These are phyloP conservation scores for Ampelocalamus luodianensis DNA, from an alignment of 176 grass and related monocot species.

Conservation along the genomic window DNA sequence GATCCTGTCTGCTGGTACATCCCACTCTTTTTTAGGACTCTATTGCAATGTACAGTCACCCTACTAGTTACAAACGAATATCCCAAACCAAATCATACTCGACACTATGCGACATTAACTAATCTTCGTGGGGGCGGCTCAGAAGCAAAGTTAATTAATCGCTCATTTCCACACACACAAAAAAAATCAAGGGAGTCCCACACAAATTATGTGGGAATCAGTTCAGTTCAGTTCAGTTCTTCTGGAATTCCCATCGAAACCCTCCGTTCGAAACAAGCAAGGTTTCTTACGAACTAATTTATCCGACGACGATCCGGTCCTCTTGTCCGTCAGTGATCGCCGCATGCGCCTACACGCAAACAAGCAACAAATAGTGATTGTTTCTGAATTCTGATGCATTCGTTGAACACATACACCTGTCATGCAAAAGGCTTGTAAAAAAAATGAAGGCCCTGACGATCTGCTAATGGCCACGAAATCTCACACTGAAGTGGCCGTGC, in stretches of 20 bases:
- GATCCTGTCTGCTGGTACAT: too few relatives aligned
- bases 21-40: too few relatives aligned
- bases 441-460: background rate
- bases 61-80: conserved; percentile 22
- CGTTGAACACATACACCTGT: background rate
- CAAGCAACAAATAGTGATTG: too few relatives aligned
- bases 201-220: background rate
- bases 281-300: too few relatives aligned
- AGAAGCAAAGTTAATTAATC: background rate
- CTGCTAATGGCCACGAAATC: conserved; percentile 3
- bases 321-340: too few relatives aligned
- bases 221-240: background rate
- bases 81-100: background rate
- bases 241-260: too few relatives aligned
- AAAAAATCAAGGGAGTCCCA: background rate
- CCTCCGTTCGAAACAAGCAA: too few relatives aligned
- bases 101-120: background rate
- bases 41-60: too few relatives aligned
- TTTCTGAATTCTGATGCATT: background rate
- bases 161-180: background rate
- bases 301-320: too few relatives aligned
- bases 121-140: too few relatives aligned
- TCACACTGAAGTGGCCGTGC: background rate
- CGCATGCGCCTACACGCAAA: too few relatives aligned
- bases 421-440: background rate